These are phyloP conservation scores for Elsinoe necatrix DNA, from an alignment of 2,329 filamentous ascomycete genomes.

Conservation along the genomic window DNA sequence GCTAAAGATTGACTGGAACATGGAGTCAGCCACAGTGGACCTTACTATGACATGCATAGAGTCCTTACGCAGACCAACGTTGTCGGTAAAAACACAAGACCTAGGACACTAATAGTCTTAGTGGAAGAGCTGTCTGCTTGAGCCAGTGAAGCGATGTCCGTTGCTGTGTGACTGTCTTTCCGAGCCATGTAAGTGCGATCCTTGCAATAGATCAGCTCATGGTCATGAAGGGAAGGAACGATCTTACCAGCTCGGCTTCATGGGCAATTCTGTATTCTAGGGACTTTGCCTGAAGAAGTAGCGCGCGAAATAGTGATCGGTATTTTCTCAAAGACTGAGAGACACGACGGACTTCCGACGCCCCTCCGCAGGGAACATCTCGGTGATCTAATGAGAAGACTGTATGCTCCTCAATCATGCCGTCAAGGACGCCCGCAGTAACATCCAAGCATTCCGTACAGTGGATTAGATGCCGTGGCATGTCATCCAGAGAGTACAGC, in stretches of 20 bases:
- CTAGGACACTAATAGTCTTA: conserved; percentile 22
- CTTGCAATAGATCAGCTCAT: neutral
- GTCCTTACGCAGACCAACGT: conserved; percentile 20
- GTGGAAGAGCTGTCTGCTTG: conserved; percentile 20
- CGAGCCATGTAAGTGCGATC: conserved; percentile 16
- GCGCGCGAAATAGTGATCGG: conserved; percentile 19
- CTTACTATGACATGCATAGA: neutral
- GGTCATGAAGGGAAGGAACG: neutral
- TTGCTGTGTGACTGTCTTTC: conserved; percentile 21
- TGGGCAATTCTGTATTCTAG: conserved; percentile 22
- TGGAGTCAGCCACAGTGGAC: no score
- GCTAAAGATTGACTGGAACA: conserved; percentile 15
- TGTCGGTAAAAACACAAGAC: conserved; percentile 22
- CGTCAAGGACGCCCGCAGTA: conserved; percentile 19
- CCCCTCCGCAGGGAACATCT: neutral
- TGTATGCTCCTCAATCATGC: conserved; percentile 16
- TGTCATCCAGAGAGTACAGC: conserved; percentile 20
- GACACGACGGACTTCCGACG: neutral
- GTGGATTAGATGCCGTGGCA: conserved; percentile 22
- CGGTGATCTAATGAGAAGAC: neutral
- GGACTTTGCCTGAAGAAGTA: conserved; percentile 20
- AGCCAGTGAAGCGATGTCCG: conserved; percentile 20
- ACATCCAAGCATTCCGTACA: conserved; percentile 19
- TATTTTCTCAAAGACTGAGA: conserved; percentile 15
- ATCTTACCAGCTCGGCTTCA: conserved; percentile 22